Percentiles rank a stretch among this genome's conserved stretches.
phyloP scores from a whole-genome alignment of 2,329 filamentous ascomycete genomes.

The Exophiala alcalophila region DNA sequence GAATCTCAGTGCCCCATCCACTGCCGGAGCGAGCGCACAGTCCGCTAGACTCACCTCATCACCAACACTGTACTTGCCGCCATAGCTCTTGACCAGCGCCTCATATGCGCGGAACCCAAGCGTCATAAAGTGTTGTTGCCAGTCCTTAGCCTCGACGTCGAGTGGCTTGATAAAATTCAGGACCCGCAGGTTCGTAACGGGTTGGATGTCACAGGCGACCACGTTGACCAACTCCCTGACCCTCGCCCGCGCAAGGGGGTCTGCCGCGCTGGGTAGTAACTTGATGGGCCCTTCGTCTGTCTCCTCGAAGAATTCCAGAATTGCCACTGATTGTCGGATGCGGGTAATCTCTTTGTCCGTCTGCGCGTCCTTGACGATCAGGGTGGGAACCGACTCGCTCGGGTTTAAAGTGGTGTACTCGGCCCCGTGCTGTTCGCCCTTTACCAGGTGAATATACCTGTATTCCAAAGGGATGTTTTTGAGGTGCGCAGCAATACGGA shows the following conservation, averaged over 20 bases:
- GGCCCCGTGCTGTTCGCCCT: slow-evolving; percentile 50
- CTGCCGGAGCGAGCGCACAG: slow-evolving; percentile 56
- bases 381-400: slow-evolving; percentile 54
- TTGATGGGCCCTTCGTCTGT: slow-evolving; percentile 40
- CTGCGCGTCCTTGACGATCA: slow-evolving; percentile 40
- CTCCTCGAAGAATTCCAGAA: slow-evolving; percentile 63
- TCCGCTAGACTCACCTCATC: slow-evolving; percentile 58
- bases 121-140: slow-evolving; percentile 53
- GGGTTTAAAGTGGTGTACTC: slow-evolving; percentile 53
- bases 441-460: slow-evolving; percentile 54
- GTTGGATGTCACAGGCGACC: slow-evolving; percentile 58
- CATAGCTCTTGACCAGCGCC: slow-evolving; percentile 34
- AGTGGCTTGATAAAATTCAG: slow-evolving; percentile 49
- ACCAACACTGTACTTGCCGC: slow-evolving; percentile 56
- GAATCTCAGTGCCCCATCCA: slow-evolving; percentile 56
- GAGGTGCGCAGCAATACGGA: slow-evolving; percentile 58
- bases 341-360: slow-evolving; percentile 38
- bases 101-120: slow-evolving; percentile 60
- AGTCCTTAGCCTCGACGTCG: slow-evolving; percentile 45
- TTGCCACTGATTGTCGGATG: slow-evolving; percentile 57
- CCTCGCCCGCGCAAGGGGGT: slow-evolving; percentile 46
- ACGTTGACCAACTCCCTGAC: slow-evolving; percentile 56
- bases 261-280: slow-evolving; percentile 47
- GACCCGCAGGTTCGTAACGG: slow-evolving; percentile 57
- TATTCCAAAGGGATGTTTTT: slow-evolving; percentile 52